Conservation (phyloP, 2,329 filamentous ascomycete genomes). For the Westerdykella aurantiaca region DNA sequence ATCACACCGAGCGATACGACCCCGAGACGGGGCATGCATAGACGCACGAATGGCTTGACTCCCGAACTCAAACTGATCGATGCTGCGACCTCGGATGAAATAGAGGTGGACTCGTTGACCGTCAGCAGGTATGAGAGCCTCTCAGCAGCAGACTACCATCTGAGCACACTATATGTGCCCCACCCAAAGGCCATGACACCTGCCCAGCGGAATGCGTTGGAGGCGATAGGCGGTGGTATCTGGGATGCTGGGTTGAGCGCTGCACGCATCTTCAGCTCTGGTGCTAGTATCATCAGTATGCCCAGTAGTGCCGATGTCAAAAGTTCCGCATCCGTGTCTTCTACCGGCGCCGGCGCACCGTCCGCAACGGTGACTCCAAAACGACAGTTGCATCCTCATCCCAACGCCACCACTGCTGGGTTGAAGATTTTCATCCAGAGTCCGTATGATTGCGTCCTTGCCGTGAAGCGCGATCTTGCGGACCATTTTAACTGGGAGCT, state of each 20-base stretch:
- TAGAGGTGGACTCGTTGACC: constrained; percentile 79
- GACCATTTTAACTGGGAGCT: constrained; percentile 85
- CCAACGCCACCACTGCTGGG: constrained; percentile 50
- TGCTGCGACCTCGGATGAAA: constrained; percentile 71
- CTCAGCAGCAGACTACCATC: constrained; percentile 84
- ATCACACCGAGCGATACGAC: constrained; percentile 51
- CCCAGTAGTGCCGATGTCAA: constrained; percentile 38
- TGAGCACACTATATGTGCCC: constrained; percentile 73
- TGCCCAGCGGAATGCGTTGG: constrained; percentile 68
- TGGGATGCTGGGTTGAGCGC: constrained; percentile 91
- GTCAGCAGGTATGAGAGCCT: constrained; percentile 83
- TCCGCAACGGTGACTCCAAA: constrained; percentile 17
- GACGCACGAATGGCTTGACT: constrained; percentile 71
- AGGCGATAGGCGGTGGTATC: constrained; percentile 69
- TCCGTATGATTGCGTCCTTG: constrained; percentile 92
- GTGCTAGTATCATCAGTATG: constrained; percentile 61
- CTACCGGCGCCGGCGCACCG: constrained; percentile 28
- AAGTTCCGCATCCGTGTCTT: constrained; percentile 28
- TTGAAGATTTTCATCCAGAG: constrained; percentile 91
- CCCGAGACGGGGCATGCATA: constrained; percentile 59
- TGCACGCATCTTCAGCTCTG: constrained; percentile 78
- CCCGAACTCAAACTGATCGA: constrained; percentile 91
- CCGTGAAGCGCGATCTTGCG: constrained; percentile 75
- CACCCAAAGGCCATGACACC: constrained; percentile 56
- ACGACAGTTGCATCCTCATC: constrained; percentile 36